These are phyloP conservation scores for Poa pratensis DNA, from an alignment of 176 grass and related monocot species.

Conservation along the genomic window DNA sequence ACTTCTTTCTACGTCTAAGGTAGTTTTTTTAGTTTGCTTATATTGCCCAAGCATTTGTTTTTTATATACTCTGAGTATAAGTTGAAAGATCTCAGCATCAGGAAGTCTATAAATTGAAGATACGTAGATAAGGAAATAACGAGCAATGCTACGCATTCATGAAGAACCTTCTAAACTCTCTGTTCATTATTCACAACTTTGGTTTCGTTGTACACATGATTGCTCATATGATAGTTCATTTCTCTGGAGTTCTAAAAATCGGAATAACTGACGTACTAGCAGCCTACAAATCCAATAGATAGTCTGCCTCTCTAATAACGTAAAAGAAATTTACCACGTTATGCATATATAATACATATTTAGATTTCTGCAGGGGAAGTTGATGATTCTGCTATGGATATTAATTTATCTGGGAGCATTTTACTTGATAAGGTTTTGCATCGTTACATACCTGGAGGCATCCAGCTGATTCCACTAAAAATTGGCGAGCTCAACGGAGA, in stretches of 20 bases:
- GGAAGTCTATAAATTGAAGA: slow-evolving; percentile 15
- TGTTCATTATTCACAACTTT: slow-evolving; percentile 32
- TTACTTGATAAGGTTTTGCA: slow-evolving; percentile 89
- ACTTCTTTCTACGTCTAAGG: slow-evolving; percentile 34
- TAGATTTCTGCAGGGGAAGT: slow-evolving; percentile 66
- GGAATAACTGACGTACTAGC: slow-evolving; percentile 1
- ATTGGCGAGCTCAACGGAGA: slow-evolving; percentile 98
- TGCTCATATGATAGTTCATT: slow-evolving; percentile 23
- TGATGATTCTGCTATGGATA: slow-evolving; percentile 93
- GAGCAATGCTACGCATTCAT: slow-evolving; percentile 11
- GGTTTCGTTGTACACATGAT: background rate
- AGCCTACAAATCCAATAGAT: background rate
- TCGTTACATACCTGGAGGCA: slow-evolving; percentile 78
- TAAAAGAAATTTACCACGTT: slow-evolving; percentile 34
- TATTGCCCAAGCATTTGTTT: slow-evolving; percentile 11
- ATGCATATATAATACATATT: slow-evolving; percentile 45
- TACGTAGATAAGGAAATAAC: background rate
- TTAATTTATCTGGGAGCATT: slow-evolving; percentile 98
- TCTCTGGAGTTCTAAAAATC: background rate
- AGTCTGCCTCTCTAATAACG: slow-evolving; percentile 27
- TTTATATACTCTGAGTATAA: slow-evolving; percentile 19
- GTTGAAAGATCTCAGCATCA: slow-evolving; percentile 19
- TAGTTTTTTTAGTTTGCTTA: slow-evolving; percentile 18
- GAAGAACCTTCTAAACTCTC: slow-evolving; percentile 27
- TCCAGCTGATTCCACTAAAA: slow-evolving; percentile 78